phyloP scores from a whole-genome alignment of 1,284 basidiomycete genomes.

The Apiotrichum siamense region DNA sequence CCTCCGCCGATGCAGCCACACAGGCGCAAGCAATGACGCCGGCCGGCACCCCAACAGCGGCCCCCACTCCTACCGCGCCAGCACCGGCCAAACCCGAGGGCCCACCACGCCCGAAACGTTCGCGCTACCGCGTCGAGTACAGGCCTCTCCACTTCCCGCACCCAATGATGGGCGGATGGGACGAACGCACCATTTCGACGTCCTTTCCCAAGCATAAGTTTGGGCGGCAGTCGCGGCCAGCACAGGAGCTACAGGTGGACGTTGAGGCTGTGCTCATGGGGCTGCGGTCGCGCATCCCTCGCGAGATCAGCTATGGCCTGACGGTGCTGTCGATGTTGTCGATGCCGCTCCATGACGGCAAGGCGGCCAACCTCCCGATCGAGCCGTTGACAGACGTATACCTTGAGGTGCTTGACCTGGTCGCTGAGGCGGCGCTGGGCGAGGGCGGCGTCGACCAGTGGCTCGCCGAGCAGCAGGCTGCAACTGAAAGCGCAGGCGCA shows the following conservation, averaged over 20 bases:
- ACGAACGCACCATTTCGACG: conserved; percentile 61
- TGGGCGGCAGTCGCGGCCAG: conserved; percentile 56
- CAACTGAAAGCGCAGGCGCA: background rate
- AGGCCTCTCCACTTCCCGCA: conserved; percentile 70
- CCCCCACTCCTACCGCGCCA: conserved; percentile 1
- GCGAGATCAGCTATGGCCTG: conserved; percentile 82
- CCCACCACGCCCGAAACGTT: conserved; percentile 32
- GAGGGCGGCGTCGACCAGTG: conserved; percentile 51
- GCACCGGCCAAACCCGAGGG: conserved; percentile 13
- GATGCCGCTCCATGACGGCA: conserved; percentile 47
- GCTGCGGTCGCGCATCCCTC: conserved; percentile 72
- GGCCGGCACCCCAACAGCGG: background rate
- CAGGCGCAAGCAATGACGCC: conserved; percentile 1
- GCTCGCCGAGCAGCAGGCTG: conserved; percentile 10
- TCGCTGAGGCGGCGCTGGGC: conserved; percentile 73
- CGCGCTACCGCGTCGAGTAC: conserved; percentile 84
- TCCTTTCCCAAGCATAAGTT: conserved; percentile 57
- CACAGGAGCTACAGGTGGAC: conserved; percentile 59
- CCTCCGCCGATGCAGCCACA: too few species aligned
- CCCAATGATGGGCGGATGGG: conserved; percentile 77
- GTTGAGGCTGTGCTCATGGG: conserved; percentile 85
- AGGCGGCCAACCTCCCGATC: conserved; percentile 61
- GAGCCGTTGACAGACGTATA: conserved; percentile 71
- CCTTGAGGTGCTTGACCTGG: conserved; percentile 77
- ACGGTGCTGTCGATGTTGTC: conserved; percentile 77